Percentiles rank a stretch among this genome's conserved stretches.
phyloP scores from a whole-genome alignment of 805 yeast genomes.

The Grigorovia transvaalensis region DNA sequence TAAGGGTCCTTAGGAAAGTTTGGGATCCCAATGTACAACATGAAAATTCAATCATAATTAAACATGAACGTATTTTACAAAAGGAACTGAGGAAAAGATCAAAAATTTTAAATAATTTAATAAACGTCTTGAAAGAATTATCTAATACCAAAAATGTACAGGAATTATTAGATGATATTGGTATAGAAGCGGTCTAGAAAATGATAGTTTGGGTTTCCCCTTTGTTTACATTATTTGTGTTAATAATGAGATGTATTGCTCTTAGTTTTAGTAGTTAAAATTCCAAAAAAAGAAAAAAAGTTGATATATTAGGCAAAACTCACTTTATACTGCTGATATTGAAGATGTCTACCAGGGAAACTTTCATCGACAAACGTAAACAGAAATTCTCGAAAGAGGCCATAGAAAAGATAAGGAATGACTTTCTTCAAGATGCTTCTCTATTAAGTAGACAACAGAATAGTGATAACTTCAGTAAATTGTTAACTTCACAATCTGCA shows the following conservation, averaged over 20 bases:
- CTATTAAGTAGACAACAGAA: slow-evolving; percentile 57
- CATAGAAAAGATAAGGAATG: slow-evolving; percentile 13
- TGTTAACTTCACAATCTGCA: slow-evolving; percentile 36
- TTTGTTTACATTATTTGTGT: too few species aligned
- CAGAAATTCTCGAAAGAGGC: slow-evolving; percentile 27
- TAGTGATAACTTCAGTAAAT: slow-evolving; percentile 27
- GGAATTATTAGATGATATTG: slow-evolving; percentile 22
- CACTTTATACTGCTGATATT: background rate
- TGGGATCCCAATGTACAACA: slow-evolving; percentile 1
- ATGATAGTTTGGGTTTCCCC: too few species aligned
- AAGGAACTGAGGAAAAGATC: slow-evolving; percentile 16
- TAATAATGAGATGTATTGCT: too few species aligned
- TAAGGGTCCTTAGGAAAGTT: background rate
- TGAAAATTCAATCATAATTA: slow-evolving; percentile 1
- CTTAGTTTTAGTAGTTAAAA: too few species aligned
- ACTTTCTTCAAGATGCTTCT: slow-evolving; percentile 34
- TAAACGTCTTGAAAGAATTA: slow-evolving; percentile 13
- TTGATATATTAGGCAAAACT: too few species aligned
- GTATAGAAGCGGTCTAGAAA: slow-evolving; percentile 9
- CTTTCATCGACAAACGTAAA: slow-evolving; percentile 20
- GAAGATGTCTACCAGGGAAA: background rate
- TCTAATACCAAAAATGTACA: slow-evolving; percentile 3
- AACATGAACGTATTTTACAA: slow-evolving; percentile 4
- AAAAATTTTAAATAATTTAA: slow-evolving; percentile 5
- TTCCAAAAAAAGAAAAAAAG: background rate